Base-by-base conservation (phyloP, 108 stramenopile genomes). In the Stephanodiscus minutulus region DNA sequence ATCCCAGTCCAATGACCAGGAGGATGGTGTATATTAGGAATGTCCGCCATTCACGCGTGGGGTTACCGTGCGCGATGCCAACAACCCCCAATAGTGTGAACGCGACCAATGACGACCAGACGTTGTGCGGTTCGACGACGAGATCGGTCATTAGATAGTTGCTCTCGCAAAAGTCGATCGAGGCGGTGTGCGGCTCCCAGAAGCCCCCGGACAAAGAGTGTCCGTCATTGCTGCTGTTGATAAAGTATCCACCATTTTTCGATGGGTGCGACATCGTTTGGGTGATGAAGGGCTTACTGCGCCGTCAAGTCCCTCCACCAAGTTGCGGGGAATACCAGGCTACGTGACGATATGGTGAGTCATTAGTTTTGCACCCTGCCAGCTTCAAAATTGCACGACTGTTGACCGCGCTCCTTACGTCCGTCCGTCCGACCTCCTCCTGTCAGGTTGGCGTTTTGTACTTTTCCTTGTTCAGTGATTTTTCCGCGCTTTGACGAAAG, bases 81-180 rank as follows among this genome's bases (percentile, higher is more conserved):
- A 76, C 21, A n/a, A 62, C 8, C 41, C 81, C 81, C 25, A 82
- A 71, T 9, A 53, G 25, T 7, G 53, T 66, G 33, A 82, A 28
- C 8, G 73, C 81, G 50, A 76, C 37, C n/a, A 82, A 28, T n/a
- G 67, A 69, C 6, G 61, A 64, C 69, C 69, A 63, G 17, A 64
- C 61, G 39, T 82, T 82, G 56, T 82, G 81, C n/a, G 52, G 60
- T 53, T 82, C 81, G n/a, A 66, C 81, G 22, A 82, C 49, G 56
- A 55, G 36, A 33, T 52, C 22, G 33, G 67, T 65, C 52, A 54
- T 57, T 10, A 74, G 81, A 60, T 82, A 82, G 41, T 82, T 82
- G 33, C 68, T 59, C 64, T 82, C 81, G 49, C 81, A 82, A 39
- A 82, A 82, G 53, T 82, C 81, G 36, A 82, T 82, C 28, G 64